Evolutionary conservation across 768 basidiomycete genomes (phyloP).

Genomic region (Lactarius vividus): DNA sequence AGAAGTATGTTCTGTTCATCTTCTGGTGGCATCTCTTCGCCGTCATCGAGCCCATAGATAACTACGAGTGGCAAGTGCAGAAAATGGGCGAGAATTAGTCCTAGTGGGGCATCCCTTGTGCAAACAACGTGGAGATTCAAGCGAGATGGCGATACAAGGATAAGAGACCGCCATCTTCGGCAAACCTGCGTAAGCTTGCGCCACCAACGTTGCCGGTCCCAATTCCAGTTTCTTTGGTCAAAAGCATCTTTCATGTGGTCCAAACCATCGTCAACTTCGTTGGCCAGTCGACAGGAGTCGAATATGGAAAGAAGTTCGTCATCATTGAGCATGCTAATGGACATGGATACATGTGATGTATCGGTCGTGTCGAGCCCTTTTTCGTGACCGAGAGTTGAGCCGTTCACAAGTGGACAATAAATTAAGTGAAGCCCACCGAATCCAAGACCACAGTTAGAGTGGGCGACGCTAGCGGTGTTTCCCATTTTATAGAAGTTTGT

Average conservation of each 20-base stretch:
- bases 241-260: background rate
- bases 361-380: background rate
- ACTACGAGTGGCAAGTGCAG: background rate
- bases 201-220: background rate
- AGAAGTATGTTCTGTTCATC: conserved; percentile 1
- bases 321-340: background rate
- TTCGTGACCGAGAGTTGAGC: background rate
- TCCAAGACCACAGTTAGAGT: background rate
- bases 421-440: background rate
- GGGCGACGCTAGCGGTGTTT: background rate
- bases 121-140: background rate
- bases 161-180: background rate
- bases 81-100: background rate
- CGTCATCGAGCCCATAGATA: background rate
- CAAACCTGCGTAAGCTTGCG: background rate
- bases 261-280: background rate
- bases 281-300: background rate
- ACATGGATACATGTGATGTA: background rate
- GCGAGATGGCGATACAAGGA: background rate
- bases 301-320: background rate
- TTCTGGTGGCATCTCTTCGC: background rate
- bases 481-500: background rate
- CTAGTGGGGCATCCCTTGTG: background rate
- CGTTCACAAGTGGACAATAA: background rate
- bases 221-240: background rate